Conservation (phyloP, 768 basidiomycete species). For the Amanita polypyramis region DNA sequence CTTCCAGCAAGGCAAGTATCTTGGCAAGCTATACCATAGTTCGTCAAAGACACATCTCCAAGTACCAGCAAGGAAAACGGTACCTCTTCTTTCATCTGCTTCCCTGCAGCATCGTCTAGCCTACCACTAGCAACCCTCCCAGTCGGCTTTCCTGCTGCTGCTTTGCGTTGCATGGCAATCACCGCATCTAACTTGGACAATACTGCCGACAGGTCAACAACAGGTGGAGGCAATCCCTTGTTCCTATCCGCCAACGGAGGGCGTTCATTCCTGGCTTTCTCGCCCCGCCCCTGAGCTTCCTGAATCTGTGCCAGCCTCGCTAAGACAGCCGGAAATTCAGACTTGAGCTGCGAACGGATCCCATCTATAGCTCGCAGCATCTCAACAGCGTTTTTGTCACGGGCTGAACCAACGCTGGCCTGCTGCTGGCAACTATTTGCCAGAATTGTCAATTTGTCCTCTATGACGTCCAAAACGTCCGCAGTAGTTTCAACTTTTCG, state of each 20-base stretch:
- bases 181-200: constrained; percentile 6
- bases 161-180: constrained; percentile 9
- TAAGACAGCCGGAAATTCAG: constrained; percentile 25
- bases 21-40: constrained; percentile 24
- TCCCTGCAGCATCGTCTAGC: constrained; percentile 1
- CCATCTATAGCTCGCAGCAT: constrained; percentile 26
- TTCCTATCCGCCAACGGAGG: constrained; percentile 3
- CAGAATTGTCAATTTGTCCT: constrained; percentile 17
- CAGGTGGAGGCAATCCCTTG: constrained; percentile 1
- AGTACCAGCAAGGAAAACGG: background rate
- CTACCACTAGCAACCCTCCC: background rate
- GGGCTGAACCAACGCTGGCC: background rate
- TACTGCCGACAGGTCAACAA: constrained; percentile 3
- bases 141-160: constrained; percentile 11
- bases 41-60: background rate
- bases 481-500: constrained; percentile 17
- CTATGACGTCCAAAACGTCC: constrained; percentile 17
- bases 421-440: constrained; percentile 9
- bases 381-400: constrained; percentile 6
- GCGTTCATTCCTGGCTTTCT: constrained; percentile 3
- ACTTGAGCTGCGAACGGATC: constrained; percentile 27
- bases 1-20: constrained; percentile 36
- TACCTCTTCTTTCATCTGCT: constrained; percentile 10
- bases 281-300: constrained; percentile 12
- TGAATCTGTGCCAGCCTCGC: constrained; percentile 21